Evolutionary conservation across 2,329 filamentous ascomycete genomes (phyloP), one percentile per base, ranked within the genome.

Genomic region (Periconia macrospinosa): DNA sequence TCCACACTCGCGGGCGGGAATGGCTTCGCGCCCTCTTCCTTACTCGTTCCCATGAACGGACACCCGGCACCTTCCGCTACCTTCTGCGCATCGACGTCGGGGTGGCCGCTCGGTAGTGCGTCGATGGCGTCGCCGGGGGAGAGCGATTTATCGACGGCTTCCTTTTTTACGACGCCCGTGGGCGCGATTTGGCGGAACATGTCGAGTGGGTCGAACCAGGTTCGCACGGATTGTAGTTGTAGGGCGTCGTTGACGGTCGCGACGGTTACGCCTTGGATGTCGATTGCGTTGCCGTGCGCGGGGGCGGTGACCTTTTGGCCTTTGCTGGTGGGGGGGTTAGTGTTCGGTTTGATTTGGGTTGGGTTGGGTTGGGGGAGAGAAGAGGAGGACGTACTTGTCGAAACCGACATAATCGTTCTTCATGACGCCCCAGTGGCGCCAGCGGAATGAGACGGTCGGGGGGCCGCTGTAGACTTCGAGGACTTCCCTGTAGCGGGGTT

Each of bases 401-500:
- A 83, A 78, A 1, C 84, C 85, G 1, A 84, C 80, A 67, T 89
- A 89, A 64, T 88, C 86, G 56, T 81, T 83, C 74, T 83, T 83
- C 82, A 89, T 88, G 5, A 75, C 70, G 0, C 86, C 86, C 86
- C 86, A 89, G 68, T 89, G 86, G 6, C 86, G 76, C 86, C 86
- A 89, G 60, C 82, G 79, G 69, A 88, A 87, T 2, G 77, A 35
- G 18, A 88, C 85, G 13, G 76, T 76, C 1, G 86, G 86, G 20
- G 85, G 85, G 0, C 84, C 86, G 55, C 81, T 83, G 66, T 87
- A 88, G 2, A 89, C 85, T 68, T 88, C 86, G 15, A 87, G 67
- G 1, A 89, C 85, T 72, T 89, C 86, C 43, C 43, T 45, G 17
- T 5, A 33, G 14, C 13, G n/a, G n/a, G n/a, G n/a, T n/a, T n/a